These are phyloP conservation scores for Meira nashicola DNA, from an alignment of 1,284 basidiomycete species.

Conservation along the genomic window DNA sequence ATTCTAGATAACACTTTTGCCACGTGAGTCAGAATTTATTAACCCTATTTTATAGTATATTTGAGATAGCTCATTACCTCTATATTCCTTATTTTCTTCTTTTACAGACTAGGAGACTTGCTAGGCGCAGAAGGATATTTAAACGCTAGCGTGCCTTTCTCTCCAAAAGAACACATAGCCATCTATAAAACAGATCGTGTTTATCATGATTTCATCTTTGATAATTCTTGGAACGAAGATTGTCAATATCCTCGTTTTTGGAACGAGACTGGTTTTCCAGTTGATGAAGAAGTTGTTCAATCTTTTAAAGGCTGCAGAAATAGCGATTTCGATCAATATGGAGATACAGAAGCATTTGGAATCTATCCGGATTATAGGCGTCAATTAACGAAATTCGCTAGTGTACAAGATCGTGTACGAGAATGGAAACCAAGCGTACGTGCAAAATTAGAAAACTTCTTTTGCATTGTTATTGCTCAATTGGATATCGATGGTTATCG, in stretches of 20 bases:
- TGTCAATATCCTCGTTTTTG: conserved; percentile 4
- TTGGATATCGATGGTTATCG: conserved; percentile 10
- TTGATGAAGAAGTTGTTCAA: not conserved
- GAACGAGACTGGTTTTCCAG: conserved; percentile 5
- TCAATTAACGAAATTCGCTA: conserved; percentile 4
- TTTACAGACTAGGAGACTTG: conserved; percentile 1
- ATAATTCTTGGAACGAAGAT: not conserved
- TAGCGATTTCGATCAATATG: conserved; percentile 8
- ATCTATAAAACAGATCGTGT: not conserved
- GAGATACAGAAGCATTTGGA: conserved; percentile 9
- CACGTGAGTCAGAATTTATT: not conserved
- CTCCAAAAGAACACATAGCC: not conserved
- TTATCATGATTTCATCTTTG: not conserved
- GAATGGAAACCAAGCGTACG: not conserved
- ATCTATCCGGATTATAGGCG: conserved; percentile 3
- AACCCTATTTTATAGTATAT: no score
- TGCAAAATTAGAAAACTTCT: conserved; percentile 2
- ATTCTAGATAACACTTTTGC: conserved; percentile 5
- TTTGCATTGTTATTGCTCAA: conserved; percentile 8
- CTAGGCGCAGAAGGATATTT: conserved; percentile 1
- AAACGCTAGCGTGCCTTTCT: not conserved
- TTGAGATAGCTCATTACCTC: no score
- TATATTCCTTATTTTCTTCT: not conserved
- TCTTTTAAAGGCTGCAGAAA: not conserved
- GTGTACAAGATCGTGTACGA: conserved; percentile 3